Percentiles rank a stretch among this genome's conserved stretches.
Evolutionary conservation across 495 filamentous ascomycete genomes (phyloP).

Genomic region (Xylaria venustula): DNA sequence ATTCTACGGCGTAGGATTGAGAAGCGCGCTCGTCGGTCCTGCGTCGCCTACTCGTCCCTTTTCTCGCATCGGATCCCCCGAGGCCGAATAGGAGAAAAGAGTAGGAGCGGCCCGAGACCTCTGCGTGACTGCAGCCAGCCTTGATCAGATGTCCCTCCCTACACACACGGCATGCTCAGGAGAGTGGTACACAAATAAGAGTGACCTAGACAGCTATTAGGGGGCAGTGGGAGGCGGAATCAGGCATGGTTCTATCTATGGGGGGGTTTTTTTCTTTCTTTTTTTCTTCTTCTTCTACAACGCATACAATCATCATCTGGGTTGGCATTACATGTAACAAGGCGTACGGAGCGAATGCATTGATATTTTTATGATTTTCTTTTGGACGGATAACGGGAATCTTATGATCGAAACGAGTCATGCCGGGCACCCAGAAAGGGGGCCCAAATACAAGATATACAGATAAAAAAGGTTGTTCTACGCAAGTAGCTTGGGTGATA

Average conservation of each 20-base stretch:
- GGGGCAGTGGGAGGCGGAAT: too few relatives aligned
- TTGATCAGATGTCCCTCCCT: too few relatives aligned
- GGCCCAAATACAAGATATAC: not conserved
- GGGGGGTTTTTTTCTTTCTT: not conserved
- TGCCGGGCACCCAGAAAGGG: not conserved
- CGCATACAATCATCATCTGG: not conserved
- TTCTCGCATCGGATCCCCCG: not conserved
- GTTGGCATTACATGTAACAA: not conserved
- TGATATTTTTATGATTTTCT: too few relatives aligned
- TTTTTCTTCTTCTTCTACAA: not conserved
- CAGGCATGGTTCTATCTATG: not conserved
- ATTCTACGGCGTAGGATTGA: constrained; percentile 31
- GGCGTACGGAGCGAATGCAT: not conserved
- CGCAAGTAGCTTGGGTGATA: not conserved
- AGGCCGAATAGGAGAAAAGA: not conserved
- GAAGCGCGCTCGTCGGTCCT: constrained; percentile 28
- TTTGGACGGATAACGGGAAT: not conserved
- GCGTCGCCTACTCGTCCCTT: constrained; percentile 1
- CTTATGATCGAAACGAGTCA: not conserved
- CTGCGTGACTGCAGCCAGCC: too few relatives aligned
- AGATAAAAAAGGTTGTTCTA: not conserved
- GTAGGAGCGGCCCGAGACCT: not conserved
- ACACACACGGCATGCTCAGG: not conserved
- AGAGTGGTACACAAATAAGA: too few relatives aligned
- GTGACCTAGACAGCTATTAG: too few relatives aligned